Base-by-base conservation (phyloP, 257 asterid species). In the Fraxinus excelsior region DNA sequence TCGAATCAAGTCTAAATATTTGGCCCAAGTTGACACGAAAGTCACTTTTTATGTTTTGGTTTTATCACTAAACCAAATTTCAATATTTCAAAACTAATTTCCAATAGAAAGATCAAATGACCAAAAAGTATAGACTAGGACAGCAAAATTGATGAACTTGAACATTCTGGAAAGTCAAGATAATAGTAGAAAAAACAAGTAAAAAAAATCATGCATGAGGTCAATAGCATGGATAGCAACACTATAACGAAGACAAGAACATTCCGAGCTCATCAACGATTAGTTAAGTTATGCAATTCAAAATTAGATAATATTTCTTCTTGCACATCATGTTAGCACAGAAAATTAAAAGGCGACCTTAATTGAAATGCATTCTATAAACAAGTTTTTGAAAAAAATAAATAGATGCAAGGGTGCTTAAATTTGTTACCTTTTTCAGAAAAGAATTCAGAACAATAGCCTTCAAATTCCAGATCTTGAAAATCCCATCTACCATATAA, bases 391-490 rank as follows among this genome's bases (percentile, higher is more conserved):
- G n/a, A 37, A 53, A 31, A 3, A 74, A 84, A 71, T 53, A 40
- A 76, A 4, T 38, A 76, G n/a, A 13, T 37, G 10, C 4, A 1
- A 46, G 7, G 46, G 19, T 26, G 44, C 42, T 37, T 67, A 38
- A 69, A 49, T 51, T 25, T 67, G 85, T 75, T 78, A 88, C 90
- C 90, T 84, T 82, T 11, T 75, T 29, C n/a, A 10, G 74, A 75
- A 75, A 76, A 34, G 73, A 44, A 67, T 76, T 70, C 67, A 71
- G 69, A 65, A 56, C 53, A 68, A 73, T 62, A 82, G 56, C 60
- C 75, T 64, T 87, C 80, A 88, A 65, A 66, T 78, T 76, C 72
- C 72, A 84, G 89, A 87, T 87, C 91, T 81, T 85, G 82, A 78
- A 51, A 80, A 77, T 64, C 75, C 80, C 85, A 80, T 64, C 72